Evolutionary conservation across 768 basidiomycete species (phyloP).

Genomic region (Collybia nuda): DNA sequence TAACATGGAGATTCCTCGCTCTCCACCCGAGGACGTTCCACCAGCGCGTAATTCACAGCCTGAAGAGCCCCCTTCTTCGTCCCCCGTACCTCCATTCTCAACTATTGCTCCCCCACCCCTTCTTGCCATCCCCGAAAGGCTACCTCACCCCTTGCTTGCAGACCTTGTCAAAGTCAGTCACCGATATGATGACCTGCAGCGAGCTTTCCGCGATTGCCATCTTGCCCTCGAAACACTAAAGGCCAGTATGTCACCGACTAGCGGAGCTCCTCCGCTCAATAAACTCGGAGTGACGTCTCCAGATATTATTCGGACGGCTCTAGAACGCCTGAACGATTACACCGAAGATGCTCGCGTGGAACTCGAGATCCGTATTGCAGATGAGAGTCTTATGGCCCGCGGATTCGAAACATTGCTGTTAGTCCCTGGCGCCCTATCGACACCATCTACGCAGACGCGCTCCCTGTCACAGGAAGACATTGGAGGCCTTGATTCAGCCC

Average conservation of each 20-base stretch:
- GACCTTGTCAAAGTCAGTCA: constrained; percentile 42
- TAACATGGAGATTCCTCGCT: too few species aligned
- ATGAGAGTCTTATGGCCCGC: constrained; percentile 62
- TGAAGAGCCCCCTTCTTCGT: background rate
- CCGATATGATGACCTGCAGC: constrained; percentile 40
- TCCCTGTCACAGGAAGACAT: constrained; percentile 5
- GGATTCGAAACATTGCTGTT: constrained; percentile 71
- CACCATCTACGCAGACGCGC: constrained; percentile 2
- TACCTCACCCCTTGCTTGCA: constrained; percentile 38
- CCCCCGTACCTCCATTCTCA: background rate
- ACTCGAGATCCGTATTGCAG: constrained; percentile 74
- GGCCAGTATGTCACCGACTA: constrained; percentile 23
- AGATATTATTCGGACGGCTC: constrained; percentile 46
- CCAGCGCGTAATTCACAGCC: background rate
- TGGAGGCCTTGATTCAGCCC: constrained; percentile 13
- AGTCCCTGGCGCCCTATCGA: constrained; percentile 48
- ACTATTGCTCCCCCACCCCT: background rate
- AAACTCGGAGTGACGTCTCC: constrained; percentile 16
- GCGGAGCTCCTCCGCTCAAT: constrained; percentile 10
- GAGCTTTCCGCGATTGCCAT: constrained; percentile 69
- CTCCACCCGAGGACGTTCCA: too few species aligned
- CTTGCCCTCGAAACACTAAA: constrained; percentile 61
- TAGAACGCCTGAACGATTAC: constrained; percentile 69
- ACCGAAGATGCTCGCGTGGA: constrained; percentile 82
- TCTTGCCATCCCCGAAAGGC: constrained; percentile 7